Conservation (phyloP, 1,284 basidiomycete genomes). For the Phlebopus sp. region DNA sequence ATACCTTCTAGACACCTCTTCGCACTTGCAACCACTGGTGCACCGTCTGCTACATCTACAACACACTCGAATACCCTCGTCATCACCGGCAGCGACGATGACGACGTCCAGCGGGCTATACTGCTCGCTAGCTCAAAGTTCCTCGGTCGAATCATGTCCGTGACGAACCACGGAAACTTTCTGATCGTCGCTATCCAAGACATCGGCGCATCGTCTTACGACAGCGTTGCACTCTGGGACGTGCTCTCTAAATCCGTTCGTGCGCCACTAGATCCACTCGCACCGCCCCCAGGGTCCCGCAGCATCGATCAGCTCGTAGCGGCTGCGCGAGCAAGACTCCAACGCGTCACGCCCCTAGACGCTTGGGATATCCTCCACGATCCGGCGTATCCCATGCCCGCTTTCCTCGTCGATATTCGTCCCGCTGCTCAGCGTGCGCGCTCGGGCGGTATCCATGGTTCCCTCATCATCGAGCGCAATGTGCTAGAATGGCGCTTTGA, state of each 20-base stretch:
- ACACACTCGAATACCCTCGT: constrained; percentile 44
- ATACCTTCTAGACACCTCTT: constrained; percentile 53
- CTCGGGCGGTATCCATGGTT: constrained; percentile 58
- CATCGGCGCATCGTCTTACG: constrained; percentile 51
- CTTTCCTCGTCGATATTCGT: constrained; percentile 74
- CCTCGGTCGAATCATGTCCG: constrained; percentile 48
- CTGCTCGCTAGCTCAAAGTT: constrained; percentile 64
- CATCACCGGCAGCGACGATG: constrained; percentile 52
- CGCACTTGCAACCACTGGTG: constrained; percentile 48
- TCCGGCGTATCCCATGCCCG: constrained; percentile 50
- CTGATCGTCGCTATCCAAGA: constrained; percentile 52
- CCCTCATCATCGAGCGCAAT: constrained; percentile 67
- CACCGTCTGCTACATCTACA: constrained; percentile 21
- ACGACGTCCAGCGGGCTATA: constrained; percentile 59
- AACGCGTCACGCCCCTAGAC: constrained; percentile 57
- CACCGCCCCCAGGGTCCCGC: constrained; percentile 60
- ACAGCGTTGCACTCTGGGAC: constrained; percentile 63
- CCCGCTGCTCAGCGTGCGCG: constrained; percentile 52
- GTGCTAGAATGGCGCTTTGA: constrained; percentile 75
- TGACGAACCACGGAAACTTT: constrained; percentile 34
- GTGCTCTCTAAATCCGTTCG: constrained; percentile 58
- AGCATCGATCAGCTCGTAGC: constrained; percentile 54
- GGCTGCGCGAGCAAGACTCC: constrained; percentile 56
- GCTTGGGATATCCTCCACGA: constrained; percentile 60
- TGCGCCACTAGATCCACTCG: constrained; percentile 54